A percentile compares a stretch with the other conserved stretches of the same genome.
phyloP scores from a whole-genome alignment of 129 eudicot genomes.

The Tagetes patula region DNA sequence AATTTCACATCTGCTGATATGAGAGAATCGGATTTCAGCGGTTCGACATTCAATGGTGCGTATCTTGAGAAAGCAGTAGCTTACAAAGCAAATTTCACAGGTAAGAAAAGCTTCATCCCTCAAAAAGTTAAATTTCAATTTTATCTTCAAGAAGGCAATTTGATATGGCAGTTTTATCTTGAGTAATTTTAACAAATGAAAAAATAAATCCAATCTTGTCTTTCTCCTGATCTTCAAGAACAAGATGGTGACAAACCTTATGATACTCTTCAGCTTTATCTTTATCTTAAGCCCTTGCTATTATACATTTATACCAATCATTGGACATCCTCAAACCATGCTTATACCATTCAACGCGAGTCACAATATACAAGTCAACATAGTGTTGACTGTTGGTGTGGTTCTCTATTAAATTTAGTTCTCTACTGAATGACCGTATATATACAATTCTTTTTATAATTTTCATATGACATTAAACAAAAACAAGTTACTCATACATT shows the following conservation, averaged over 20 bases:
- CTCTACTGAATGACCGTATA: background rate
- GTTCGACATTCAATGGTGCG: slow-evolving; percentile 98
- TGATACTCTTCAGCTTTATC: background rate
- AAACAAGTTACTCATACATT: background rate
- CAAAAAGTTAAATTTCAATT: background rate
- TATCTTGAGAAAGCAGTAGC: slow-evolving; percentile 99
- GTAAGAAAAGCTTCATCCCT: slow-evolving; percentile 31
- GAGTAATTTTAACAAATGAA: background rate
- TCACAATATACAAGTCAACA: background rate
- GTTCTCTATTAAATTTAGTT: too few species aligned
- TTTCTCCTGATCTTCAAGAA: slow-evolving; percentile 9
- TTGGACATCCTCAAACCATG: background rate
- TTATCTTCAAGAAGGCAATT: background rate
- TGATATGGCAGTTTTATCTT: slow-evolving; percentile 7
- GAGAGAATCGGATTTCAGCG: slow-evolving; percentile 99
- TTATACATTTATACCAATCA: background rate
- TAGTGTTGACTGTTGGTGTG: too few species aligned
- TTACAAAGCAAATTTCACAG: slow-evolving; percentile 90
- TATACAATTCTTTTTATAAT: background rate
- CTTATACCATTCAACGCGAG: background rate
- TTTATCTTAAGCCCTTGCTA: background rate
- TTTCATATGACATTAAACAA: slow-evolving; percentile 2
- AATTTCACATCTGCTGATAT: slow-evolving; percentile 99
- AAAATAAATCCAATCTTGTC: slow-evolving; percentile 13
- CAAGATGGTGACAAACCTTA: slow-evolving; percentile 11